Evolutionary conservation across 352 stramenopile genomes (phyloP).

Genomic region (Phytophthora ramorum): DNA sequence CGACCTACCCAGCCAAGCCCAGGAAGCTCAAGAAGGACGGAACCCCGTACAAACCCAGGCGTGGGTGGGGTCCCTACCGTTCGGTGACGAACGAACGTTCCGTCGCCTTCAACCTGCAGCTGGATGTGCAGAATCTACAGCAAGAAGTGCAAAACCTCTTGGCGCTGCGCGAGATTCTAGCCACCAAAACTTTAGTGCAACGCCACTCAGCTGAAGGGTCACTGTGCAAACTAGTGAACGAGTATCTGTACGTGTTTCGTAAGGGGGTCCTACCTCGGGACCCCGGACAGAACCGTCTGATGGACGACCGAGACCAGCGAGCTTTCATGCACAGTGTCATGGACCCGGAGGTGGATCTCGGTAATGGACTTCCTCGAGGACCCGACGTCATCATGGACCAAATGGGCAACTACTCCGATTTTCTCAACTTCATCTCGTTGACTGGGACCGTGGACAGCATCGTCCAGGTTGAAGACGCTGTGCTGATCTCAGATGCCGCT

Average conservation of each 20-base stretch:
- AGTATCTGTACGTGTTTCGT: constrained; percentile 36
- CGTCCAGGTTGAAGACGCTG: constrained; percentile 15
- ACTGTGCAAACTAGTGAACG: constrained; percentile 26
- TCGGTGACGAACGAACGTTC: constrained; percentile 48
- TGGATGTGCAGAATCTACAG: constrained; percentile 51
- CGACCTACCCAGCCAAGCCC: background rate
- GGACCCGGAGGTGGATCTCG: constrained; percentile 34
- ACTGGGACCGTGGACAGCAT: constrained; percentile 11
- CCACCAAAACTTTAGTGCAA: constrained; percentile 25
- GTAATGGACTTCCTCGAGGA: constrained; percentile 16
- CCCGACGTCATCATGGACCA: constrained; percentile 33
- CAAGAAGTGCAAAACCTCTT: constrained; percentile 45
- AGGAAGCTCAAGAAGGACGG: constrained; percentile 24
- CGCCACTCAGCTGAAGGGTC: constrained; percentile 38
- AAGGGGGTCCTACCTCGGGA: constrained; percentile 16
- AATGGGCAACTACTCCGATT: constrained; percentile 24
- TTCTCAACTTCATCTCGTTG: constrained; percentile 19
- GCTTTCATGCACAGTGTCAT: constrained; percentile 35
- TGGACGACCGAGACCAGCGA: constrained; percentile 22
- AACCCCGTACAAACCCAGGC: constrained; percentile 16
- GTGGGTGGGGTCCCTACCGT: constrained; percentile 43
- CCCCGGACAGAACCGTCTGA: background rate
- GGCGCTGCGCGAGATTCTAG: constrained; percentile 23
- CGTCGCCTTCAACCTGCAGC: constrained; percentile 51
- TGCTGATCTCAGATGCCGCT: constrained; percentile 16